phyloP scores from a whole-genome alignment of 2,329 filamentous ascomycete species.

The Diplodia mutila region DNA sequence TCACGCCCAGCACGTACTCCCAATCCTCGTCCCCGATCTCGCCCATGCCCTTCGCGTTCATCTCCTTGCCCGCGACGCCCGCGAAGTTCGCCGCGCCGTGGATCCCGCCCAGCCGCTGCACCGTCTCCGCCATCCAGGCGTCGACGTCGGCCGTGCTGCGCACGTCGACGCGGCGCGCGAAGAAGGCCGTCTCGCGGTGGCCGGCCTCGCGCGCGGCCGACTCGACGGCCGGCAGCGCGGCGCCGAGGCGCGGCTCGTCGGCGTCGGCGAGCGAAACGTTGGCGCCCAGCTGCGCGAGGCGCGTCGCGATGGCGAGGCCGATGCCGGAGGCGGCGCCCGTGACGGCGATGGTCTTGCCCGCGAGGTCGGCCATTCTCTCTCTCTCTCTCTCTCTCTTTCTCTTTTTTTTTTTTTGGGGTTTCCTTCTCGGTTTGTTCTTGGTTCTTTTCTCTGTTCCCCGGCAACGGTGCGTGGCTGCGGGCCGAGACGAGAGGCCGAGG shows the following conservation, averaged over 20 bases:
- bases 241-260: background rate
- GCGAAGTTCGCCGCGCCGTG: constrained; percentile 63
- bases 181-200: constrained; percentile 31
- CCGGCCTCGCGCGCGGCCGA: constrained; percentile 35
- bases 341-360: constrained; percentile 38
- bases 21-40: constrained; percentile 45
- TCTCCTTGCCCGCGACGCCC: constrained; percentile 40
- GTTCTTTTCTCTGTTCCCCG: too few relatives aligned
- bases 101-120: constrained; percentile 52
- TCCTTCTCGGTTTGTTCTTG: too few relatives aligned
- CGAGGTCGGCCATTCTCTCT: constrained; percentile 27
- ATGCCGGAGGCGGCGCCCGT: constrained; percentile 41
- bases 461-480: too few relatives aligned
- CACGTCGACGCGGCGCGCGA: constrained; percentile 49
- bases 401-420: background rate
- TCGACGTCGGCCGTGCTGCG: constrained; percentile 54
- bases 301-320: constrained; percentile 26
- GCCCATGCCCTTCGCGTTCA: constrained; percentile 30
- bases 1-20: constrained; percentile 44
- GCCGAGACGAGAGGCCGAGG: too few relatives aligned
- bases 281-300: background rate
- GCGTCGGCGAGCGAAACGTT: constrained; percentile 23
- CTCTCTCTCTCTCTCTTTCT: background rate
- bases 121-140: constrained; percentile 52
- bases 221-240: background rate